phyloP scores from a whole-genome alignment of 2,329 filamentous ascomycete genomes.

The Fusarium sacchari region DNA sequence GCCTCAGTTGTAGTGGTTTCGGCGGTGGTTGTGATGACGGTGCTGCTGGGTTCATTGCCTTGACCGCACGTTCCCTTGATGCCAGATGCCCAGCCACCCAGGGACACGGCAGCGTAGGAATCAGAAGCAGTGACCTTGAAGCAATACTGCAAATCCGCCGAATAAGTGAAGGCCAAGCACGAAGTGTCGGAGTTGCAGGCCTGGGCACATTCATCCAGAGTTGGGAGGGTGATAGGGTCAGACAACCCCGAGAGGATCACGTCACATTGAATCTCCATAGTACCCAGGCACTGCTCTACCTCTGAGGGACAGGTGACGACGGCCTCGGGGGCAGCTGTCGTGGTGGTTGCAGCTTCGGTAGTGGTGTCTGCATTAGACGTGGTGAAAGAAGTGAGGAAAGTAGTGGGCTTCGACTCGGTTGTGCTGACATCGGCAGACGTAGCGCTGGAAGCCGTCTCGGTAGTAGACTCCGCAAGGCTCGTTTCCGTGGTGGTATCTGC shows the following conservation, averaged over 20 bases:
- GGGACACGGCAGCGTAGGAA: too few species aligned
- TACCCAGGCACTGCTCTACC: background rate
- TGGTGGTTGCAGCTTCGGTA: background rate
- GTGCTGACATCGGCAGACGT: background rate
- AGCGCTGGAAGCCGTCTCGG: background rate
- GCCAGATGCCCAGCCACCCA: background rate
- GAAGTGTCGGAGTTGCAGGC: background rate
- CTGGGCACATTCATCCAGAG: background rate
- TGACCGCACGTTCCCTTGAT: background rate
- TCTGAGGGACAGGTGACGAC: background rate
- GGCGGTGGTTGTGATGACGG: background rate
- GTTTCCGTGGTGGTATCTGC: background rate
- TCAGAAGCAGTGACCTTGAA: too few species aligned
- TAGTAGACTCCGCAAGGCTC: background rate
- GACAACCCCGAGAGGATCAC: rapidly evolving
- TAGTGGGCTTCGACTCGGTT: background rate
- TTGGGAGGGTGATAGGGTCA: rapidly evolving
- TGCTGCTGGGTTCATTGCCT: rapidly evolving
- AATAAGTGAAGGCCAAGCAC: background rate
- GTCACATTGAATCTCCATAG: background rate
- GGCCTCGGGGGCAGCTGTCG: rapidly evolving
- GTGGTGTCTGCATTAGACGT: background rate
- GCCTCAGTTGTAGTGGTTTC: background rate
- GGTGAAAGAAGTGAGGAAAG: background rate
- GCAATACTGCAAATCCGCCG: too few species aligned